Percentiles rank a stretch among this genome's conserved stretches.
Evolutionary conservation across 2,329 filamentous ascomycete genomes (phyloP).

Genomic region (Cytospora mali): DNA sequence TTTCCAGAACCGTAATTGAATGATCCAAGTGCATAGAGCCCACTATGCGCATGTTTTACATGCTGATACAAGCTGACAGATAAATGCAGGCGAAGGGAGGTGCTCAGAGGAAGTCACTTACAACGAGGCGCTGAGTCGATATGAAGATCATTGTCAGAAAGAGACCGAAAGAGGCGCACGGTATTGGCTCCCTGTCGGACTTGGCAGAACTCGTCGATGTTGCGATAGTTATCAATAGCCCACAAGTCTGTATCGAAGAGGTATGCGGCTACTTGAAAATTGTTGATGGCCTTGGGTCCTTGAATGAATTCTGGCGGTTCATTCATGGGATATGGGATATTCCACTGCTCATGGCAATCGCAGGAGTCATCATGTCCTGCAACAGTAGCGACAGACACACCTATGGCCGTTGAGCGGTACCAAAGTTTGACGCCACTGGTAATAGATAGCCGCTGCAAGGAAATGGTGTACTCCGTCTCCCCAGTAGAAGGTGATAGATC

Average conservation of each 20-base stretch:
- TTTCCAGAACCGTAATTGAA: neutral
- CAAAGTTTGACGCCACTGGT: conserved; percentile 24
- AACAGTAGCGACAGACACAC: conserved; percentile 8
- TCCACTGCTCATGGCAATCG: conserved; percentile 5
- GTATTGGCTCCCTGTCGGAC: conserved; percentile 66
- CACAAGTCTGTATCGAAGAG: conserved; percentile 16
- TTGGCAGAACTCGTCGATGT: conserved; percentile 62
- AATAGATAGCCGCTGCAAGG: conserved; percentile 16
- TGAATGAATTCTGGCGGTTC: conserved; percentile 7
- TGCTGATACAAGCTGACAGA: neutral
- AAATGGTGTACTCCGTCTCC: conserved; percentile 21
- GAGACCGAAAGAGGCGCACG: conserved; percentile 60
- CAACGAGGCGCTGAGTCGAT: conserved; percentile 65
- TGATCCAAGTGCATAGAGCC: too few relatives aligned
- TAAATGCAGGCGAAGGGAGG: neutral
- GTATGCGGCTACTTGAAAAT: neutral
- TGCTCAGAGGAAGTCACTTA: conserved; percentile 2
- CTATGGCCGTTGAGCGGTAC: conserved; percentile 17
- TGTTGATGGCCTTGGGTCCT: neutral
- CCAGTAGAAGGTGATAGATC: conserved; percentile 24
- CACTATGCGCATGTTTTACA: neutral
- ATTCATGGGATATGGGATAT: conserved; percentile 4
- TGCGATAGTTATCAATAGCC: conserved; percentile 37
- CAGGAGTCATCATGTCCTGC: conserved; percentile 27
- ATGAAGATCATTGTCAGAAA: conserved; percentile 56